Evolutionary conservation across 169 alveolate genomes (phyloP), one percentile per base, ranked within the genome.

Genomic region (Cystoisospora suis): DNA sequence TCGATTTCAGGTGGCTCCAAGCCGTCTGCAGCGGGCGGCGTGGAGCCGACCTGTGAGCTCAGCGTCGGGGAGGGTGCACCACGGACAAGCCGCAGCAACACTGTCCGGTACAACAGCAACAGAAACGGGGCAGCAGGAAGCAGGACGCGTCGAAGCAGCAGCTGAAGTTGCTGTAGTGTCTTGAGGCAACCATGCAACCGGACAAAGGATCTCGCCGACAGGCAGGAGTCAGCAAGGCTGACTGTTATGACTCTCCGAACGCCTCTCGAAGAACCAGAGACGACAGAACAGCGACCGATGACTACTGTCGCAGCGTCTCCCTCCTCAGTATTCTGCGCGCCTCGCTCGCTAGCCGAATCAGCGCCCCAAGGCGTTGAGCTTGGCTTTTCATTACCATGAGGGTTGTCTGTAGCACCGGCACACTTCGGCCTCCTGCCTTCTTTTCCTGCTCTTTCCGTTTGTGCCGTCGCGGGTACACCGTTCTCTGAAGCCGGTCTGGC

Each of bases 141-240:
- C 75, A 88, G 58, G 27, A 81, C 53, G 32, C 56, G 92, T 58
- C 47, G 75, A 65, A 75, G 88, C 88, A 88, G 45, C 45, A 77
- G 83, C 80, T 53, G 88, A 12, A 88, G 88, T 42, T 88, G 88
- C 88, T 88, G 87, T 56, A 88, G 20, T 3, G 92, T 75, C 92
- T 88, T 77, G 56, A 75, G 87, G 61, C 81, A 44, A 36, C 92
- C 92, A 47, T 53, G 92, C 9, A 88, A 72, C 69, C 81, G 92
- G 9, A 81, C 49, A 0, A 75, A 77, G 40, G 86, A 38, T 27
- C 56, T 36, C n/a, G 92, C 61, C 58, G 81, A 83, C 15, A 75
- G 88, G 23, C 83, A 72, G 58, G 42, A 34, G 0, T 20, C 40
- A 46, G 83, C 83, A 6, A 72, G 56, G 1, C 83, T 38, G 12